These are phyloP conservation scores for Neurospora sp. DNA, from an alignment of 495 filamentous ascomycete species.

Conservation along the genomic window DNA sequence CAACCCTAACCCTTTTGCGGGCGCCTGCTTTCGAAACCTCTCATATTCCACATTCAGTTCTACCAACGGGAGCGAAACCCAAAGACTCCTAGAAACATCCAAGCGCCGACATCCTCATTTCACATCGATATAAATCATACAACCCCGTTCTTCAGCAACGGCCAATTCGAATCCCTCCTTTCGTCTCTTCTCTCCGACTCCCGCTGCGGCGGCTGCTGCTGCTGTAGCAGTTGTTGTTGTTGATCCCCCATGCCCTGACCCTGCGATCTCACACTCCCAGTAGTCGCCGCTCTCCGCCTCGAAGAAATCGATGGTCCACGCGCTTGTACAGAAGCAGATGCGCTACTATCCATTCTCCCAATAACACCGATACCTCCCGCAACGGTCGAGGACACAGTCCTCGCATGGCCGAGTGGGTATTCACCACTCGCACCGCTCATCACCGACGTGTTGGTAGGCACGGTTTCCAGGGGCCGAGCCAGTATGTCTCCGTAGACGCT, in stretches of 20 bases:
- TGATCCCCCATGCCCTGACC: neutral
- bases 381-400: neutral
- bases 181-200: neutral
- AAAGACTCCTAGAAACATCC: no score
- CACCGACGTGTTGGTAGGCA: neutral
- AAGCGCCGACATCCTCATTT: neutral
- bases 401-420: neutral
- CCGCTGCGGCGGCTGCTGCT: neutral
- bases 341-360: neutral
- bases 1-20: neutral
- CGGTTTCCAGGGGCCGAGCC: neutral
- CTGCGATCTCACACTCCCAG: neutral
- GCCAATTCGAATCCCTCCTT: constrained; percentile 7
- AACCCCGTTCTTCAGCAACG: neutral
- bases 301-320: neutral
- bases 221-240: neutral
- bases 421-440: neutral
- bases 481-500: constrained; percentile 3
- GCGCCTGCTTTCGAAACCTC: neutral
- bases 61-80: no score
- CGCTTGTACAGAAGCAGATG: neutral
- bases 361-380: neutral
- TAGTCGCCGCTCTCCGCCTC: neutral
- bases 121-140: neutral
- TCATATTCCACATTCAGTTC: no score